A percentile compares a stretch with the other conserved stretches of the same genome.
Evolutionary conservation across 2,329 filamentous ascomycete species (phyloP).

Genomic region (Colletotrichum scovillei): DNA sequence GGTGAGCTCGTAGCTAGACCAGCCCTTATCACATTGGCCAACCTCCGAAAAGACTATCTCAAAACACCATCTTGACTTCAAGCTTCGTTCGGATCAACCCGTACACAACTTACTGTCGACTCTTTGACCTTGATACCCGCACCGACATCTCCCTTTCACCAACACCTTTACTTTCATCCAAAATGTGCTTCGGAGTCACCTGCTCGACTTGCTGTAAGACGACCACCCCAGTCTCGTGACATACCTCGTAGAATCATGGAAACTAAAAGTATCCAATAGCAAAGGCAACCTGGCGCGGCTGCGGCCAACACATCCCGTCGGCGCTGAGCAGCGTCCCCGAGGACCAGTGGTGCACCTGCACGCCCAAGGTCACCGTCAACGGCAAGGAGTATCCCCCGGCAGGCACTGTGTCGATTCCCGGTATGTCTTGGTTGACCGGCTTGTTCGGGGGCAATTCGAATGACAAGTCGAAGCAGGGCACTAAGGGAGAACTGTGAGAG

Average conservation of each 20-base stretch:
- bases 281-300: conserved; percentile 62
- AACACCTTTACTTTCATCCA: conserved; percentile 19
- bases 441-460: conserved; percentile 25
- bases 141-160: neutral
- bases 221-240: too few relatives aligned
- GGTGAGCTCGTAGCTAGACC: neutral
- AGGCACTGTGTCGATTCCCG: conserved; percentile 52
- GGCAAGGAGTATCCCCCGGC: conserved; percentile 59
- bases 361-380: conserved; percentile 54
- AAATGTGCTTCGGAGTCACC: conserved; percentile 54
- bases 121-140: neutral
- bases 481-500: conserved; percentile 23
- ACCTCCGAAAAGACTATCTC: neutral
- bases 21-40: neutral
- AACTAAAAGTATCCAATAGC: conserved; percentile 43
- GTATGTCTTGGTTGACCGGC: conserved; percentile 49
- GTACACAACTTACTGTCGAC: neutral
- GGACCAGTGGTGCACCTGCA: conserved; percentile 60
- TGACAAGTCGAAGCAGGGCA: conserved; percentile 32
- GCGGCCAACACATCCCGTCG: conserved; percentile 57
- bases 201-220: conserved; percentile 56
- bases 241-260: neutral
- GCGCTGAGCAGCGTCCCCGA: conserved; percentile 57
- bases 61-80: neutral
- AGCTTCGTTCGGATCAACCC: neutral